Evolutionary conservation across 73 alveolate species (phyloP).

Genomic region (Paramecium tetraurelia): DNA sequence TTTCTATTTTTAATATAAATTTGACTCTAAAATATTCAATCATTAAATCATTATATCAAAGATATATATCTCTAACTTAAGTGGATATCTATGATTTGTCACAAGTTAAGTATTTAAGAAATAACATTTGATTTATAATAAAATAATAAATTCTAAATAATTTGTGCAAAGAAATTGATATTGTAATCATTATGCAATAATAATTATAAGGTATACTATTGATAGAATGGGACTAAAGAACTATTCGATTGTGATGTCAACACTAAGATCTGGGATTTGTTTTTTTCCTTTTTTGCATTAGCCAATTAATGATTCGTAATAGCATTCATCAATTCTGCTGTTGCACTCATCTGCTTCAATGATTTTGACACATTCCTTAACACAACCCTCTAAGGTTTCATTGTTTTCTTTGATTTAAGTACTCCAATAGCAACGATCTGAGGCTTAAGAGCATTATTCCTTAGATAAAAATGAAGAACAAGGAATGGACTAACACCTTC

Average conservation of each 20-base stretch:
- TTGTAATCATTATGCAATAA: neutral
- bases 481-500: neutral
- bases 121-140: no score
- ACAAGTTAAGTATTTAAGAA: no score
- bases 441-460: neutral
- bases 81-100: no score
- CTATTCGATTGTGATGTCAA: neutral
- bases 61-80: no score
- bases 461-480: neutral
- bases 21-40: no score
- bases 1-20: no score
- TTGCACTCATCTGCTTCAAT: conserved; percentile 26
- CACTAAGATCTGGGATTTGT: neutral
- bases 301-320: neutral
- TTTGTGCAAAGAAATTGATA: neutral
- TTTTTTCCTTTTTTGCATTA: neutral
- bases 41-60: no score
- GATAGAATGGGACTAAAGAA: neutral
- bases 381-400: neutral
- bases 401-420: neutral
- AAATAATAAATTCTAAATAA: neutral
- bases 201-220: neutral
- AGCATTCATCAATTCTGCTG: conserved; percentile 21
- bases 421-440: conserved; percentile 35
- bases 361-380: neutral